Percentiles rank a stretch among this genome's conserved stretches.
phyloP scores from a whole-genome alignment of 2,329 filamentous ascomycete species.

The Aspergillus tamarii region DNA sequence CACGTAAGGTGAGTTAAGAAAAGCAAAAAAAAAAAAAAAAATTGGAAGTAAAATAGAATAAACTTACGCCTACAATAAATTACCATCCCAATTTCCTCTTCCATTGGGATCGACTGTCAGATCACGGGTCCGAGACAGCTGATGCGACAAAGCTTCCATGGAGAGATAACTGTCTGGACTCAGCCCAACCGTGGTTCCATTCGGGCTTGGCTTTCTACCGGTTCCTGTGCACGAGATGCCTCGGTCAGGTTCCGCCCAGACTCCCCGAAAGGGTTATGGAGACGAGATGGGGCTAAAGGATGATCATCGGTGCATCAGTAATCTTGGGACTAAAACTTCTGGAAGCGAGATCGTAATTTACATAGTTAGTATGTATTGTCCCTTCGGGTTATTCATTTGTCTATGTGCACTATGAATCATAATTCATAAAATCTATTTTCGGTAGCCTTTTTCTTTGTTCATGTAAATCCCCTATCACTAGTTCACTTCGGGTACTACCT shows the following conservation, averaged over 20 bases:
- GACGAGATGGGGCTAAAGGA: conserved; percentile 19
- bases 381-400: neutral
- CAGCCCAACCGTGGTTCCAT: conserved; percentile 9
- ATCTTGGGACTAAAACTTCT: conserved; percentile 7
- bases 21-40: neutral
- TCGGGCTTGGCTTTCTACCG: conserved; percentile 17
- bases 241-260: conserved; percentile 19
- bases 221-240: conserved; percentile 20
- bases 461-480: neutral
- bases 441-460: neutral
- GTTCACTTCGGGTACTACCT: neutral
- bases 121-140: conserved; percentile 15
- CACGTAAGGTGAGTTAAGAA: neutral
- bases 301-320: conserved; percentile 23
- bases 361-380: neutral
- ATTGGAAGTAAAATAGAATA: neutral
- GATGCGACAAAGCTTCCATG: neutral
- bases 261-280: conserved; percentile 21
- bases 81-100: conserved; percentile 12
- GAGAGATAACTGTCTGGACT: conserved; percentile 10
- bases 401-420: neutral
- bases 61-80: neutral
- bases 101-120: conserved; percentile 25
- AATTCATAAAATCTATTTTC: neutral
- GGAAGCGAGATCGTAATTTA: conserved; percentile 8